Percentiles rank a stretch among this genome's conserved stretches.
phyloP scores from a whole-genome alignment of 140 eudicot genomes.

The Oenanthe javanica region DNA sequence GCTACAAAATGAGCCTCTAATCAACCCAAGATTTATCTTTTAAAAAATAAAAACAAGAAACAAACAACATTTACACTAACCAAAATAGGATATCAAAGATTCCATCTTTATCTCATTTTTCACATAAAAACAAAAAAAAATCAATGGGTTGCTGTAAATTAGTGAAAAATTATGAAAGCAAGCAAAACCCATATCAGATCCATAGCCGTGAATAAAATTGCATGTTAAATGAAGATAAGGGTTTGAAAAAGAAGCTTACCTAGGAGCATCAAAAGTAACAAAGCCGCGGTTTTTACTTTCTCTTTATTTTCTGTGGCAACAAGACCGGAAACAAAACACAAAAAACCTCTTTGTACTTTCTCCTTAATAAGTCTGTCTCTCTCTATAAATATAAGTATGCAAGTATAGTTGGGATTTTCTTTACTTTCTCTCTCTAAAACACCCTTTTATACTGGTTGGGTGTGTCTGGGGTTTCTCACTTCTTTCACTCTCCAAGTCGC shows the following conservation, averaged over 20 bases:
- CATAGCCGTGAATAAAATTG: background rate
- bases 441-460: slow-evolving; percentile 3
- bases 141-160: background rate
- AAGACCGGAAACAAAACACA: slow-evolving; percentile 11
- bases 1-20: background rate
- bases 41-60: background rate
- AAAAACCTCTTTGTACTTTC: slow-evolving; percentile 6
- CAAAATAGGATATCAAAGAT: background rate
- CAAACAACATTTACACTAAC: background rate
- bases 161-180: background rate
- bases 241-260: slow-evolving; percentile 1
- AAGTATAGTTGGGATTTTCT: background rate
- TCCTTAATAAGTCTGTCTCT: background rate
- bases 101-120: slow-evolving; percentile 2
- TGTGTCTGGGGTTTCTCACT: slow-evolving; percentile 4
- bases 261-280: slow-evolving; percentile 5
- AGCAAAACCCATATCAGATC: background rate
- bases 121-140: background rate
- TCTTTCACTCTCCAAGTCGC: background rate
- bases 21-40: slow-evolving; percentile 1
- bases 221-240: background rate
- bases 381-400: background rate
- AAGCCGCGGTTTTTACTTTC: slow-evolving; percentile 10
- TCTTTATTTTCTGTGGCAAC: background rate
- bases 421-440: slow-evolving; percentile 7